Evolutionary conservation across 225 moss, liverwort and hornwort species (phyloP), one percentile per base, ranked within the genome.

Genomic region (Pleurozium schreberi): DNA sequence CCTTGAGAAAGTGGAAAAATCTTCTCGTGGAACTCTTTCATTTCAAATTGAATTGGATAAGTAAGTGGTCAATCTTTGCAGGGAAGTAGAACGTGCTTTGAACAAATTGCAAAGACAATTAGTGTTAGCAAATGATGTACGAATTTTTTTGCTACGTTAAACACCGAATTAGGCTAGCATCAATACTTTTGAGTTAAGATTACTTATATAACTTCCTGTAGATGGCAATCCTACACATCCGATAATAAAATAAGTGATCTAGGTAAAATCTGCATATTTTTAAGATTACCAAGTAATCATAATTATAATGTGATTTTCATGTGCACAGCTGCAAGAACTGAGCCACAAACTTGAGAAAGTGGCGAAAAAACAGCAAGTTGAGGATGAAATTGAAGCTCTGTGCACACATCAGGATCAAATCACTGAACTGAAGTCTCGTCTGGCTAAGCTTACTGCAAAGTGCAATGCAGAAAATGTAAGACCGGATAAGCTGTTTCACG

Each of bases 331-430:
- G 77, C 96, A 97, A 87, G 96, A 97, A 89, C 86, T 97, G 79
- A 95, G 95, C 80, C 95, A 96, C 91, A 96, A 93, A 91, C 88
- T 96, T 85, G 96, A 96, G 90, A 94, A 95, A 91, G 93, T 96
- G 61, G 95, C 95, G 42, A 95, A 95, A 87, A 93, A 95, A 82
- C 94, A 97, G 88, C 89, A 94, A 86, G 90, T 97, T 21, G 97
- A 95, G 87, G 96, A 97, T 71, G 97, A 97, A 78, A 94, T 96
- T 81, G 91, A 90, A 88, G 95, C 95, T 89, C 88, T 97, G 70
- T 90, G 93, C 42, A 93, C 92, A 88, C 93, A 95, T 85, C 95
- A 97, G 64, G 93, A 90, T 38, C 95, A 95, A 84, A 95, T 97
- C 66, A 90, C 91, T 88, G 94, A 92, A 73, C 90, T 97, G 68